These are phyloP conservation scores for Yamadazyma friedrichii DNA, from an alignment of 1,139 yeast genomes.

Conservation along the genomic window DNA sequence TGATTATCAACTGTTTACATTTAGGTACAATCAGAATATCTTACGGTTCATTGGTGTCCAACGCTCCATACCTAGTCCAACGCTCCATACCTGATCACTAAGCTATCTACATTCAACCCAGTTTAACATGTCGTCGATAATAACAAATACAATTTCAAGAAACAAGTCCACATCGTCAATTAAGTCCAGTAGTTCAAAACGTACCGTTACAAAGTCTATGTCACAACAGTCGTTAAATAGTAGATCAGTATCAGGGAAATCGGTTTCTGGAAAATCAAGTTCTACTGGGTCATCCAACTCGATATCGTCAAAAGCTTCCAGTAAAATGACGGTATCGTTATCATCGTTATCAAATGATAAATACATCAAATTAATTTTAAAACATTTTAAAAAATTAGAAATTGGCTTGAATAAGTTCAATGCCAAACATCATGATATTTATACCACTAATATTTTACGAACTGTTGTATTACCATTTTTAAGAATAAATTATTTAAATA, in stretches of 20 bases:
- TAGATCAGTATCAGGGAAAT: no score
- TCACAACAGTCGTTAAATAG: background rate
- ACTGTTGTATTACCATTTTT: slow-evolving; percentile 67
- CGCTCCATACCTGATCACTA: background rate
- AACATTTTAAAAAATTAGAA: slow-evolving; percentile 45
- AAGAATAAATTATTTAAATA: slow-evolving; percentile 34
- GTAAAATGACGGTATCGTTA: background rate
- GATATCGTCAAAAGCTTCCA: background rate
- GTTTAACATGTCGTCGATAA: background rate
- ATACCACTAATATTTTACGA: slow-evolving; percentile 66
- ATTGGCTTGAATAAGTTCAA: slow-evolving; percentile 47
- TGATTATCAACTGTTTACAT: no score
- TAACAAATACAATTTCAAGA: slow-evolving; percentile 6
- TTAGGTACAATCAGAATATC: background rate
- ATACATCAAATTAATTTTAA: slow-evolving; percentile 29
- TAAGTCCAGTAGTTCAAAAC: slow-evolving; percentile 15
- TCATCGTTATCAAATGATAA: slow-evolving; percentile 17
- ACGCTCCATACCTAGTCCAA: no score
- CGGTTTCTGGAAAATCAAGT: no score
- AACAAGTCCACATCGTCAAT: slow-evolving; percentile 16
- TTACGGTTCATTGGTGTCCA: background rate
- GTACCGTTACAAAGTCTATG: slow-evolving; percentile 11
- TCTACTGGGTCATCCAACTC: background rate
- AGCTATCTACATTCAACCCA: slow-evolving; percentile 3
- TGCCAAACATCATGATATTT: slow-evolving; percentile 49